These are phyloP conservation scores for Fusarium transvaalense DNA, from an alignment of 2,329 filamentous ascomycete species.

Conservation along the genomic window DNA sequence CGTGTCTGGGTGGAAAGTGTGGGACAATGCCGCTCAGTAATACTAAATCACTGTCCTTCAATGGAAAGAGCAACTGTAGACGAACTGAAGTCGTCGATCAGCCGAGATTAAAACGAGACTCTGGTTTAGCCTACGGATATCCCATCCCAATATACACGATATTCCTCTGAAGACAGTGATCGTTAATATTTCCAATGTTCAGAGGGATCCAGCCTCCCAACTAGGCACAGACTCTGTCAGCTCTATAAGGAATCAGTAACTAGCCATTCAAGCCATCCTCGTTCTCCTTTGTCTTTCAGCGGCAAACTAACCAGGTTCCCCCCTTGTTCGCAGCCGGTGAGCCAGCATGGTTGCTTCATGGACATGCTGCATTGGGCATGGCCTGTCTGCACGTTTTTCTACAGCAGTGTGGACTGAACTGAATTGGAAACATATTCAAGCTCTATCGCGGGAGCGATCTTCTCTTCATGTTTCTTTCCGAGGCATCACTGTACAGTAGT, in stretches of 20 bases:
- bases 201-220: background rate
- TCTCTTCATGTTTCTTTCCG: conserved; percentile 34
- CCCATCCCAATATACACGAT: background rate
- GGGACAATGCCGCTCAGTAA: conserved; percentile 1
- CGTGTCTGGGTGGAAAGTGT: background rate
- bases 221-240: background rate
- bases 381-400: conserved; percentile 37
- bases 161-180: background rate
- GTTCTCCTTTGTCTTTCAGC: conserved; percentile 17
- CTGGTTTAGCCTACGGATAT: background rate
- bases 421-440: conserved; percentile 13
- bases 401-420: conserved; percentile 16
- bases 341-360: conserved; percentile 45
- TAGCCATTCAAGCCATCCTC: conserved; percentile 1
- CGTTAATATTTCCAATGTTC: background rate
- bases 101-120: conserved; percentile 26
- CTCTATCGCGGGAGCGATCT: conserved; percentile 37
- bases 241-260: background rate
- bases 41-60: conserved; percentile 2
- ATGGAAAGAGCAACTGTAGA: conserved; percentile 16
- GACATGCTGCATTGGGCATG: conserved; percentile 45
- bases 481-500: conserved; percentile 6
- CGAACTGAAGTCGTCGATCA: conserved; percentile 20
- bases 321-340: conserved; percentile 29
- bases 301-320: conserved; percentile 16